Percentiles rank a stretch among this genome's conserved stretches.
phyloP scores from a whole-genome alignment of 2,329 filamentous ascomycete species.

The Colletotrichum paranaense region DNA sequence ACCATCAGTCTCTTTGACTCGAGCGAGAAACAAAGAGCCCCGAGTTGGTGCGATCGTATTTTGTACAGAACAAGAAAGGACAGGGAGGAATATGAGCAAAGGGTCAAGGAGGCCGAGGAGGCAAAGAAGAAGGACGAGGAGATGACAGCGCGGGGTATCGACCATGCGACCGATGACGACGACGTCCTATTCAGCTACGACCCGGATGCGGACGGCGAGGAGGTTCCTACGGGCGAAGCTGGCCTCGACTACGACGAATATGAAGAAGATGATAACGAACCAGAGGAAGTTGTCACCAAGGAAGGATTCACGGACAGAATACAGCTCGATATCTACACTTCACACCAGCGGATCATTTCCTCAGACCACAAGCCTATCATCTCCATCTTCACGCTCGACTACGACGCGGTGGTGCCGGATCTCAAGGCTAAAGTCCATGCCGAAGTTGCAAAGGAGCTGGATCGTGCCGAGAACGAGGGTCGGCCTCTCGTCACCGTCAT shows the following conservation, averaged over 20 bases:
- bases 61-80: constrained; percentile 83
- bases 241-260: constrained; percentile 72
- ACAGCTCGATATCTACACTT: constrained; percentile 76
- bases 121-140: constrained; percentile 82
- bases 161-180: constrained; percentile 79
- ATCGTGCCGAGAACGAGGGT: constrained; percentile 91
- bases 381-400: constrained; percentile 85
- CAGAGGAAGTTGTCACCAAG: constrained; percentile 64
- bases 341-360: constrained; percentile 88
- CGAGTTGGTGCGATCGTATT: constrained; percentile 97
- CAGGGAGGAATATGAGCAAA: constrained; percentile 73
- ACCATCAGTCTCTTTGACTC: constrained; percentile 93
- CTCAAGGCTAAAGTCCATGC: constrained; percentile 86
- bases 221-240: constrained; percentile 47
- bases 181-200: constrained; percentile 91
- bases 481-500: constrained; percentile 86
- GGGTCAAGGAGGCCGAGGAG: constrained; percentile 71
- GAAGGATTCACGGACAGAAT: constrained; percentile 68
- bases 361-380: constrained; percentile 96
- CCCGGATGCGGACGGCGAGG: constrained; percentile 77
- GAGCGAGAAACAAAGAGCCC: constrained; percentile 91
- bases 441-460: constrained; percentile 88
- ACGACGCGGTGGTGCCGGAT: constrained; percentile 87
- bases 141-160: constrained; percentile 84
- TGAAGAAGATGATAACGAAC: constrained; percentile 57